phyloP scores from a whole-genome alignment of 1,139 yeast species.

The Geotrichum australiense region DNA sequence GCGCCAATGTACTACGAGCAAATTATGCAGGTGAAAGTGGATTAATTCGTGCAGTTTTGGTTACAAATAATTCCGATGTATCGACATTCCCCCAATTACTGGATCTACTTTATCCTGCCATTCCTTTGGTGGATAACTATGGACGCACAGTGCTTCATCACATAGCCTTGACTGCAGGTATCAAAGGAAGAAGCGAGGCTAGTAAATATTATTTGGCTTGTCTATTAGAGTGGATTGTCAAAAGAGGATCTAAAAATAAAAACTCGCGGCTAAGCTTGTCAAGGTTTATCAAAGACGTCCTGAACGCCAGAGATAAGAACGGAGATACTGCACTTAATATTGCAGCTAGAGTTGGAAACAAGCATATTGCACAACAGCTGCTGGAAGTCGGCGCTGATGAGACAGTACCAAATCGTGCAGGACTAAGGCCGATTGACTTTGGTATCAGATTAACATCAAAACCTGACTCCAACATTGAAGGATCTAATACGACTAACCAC shows the following conservation, averaged over 20 bases:
- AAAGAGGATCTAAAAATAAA: constrained; percentile 35
- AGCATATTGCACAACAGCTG: constrained; percentile 71
- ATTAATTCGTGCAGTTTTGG: constrained; percentile 77
- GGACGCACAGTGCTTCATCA: constrained; percentile 91
- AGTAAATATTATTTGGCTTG: constrained; percentile 71
- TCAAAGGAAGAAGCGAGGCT: constrained; percentile 61
- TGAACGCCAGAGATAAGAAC: constrained; percentile 70
- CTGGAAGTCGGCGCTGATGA: constrained; percentile 85
- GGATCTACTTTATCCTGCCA: constrained; percentile 68
- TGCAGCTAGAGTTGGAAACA: constrained; percentile 83
- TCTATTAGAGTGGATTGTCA: constrained; percentile 76
- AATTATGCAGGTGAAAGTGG: constrained; percentile 89
- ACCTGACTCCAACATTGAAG: not conserved
- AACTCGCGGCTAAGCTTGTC: constrained; percentile 45
- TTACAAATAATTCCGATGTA: constrained; percentile 76
- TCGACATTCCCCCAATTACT: constrained; percentile 67
- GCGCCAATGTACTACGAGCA: constrained; percentile 60
- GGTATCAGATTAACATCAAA: constrained; percentile 41
- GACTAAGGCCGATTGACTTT: constrained; percentile 79
- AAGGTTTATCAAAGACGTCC: constrained; percentile 57
- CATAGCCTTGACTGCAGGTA: constrained; percentile 72
- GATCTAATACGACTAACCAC: not conserved
- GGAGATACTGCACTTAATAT: constrained; percentile 85
- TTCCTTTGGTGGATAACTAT: constrained; percentile 63
- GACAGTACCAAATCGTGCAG: constrained; percentile 69